A percentile compares a stretch with the other conserved stretches of the same genome.
Conservation (phyloP, 2,329 filamentous ascomycete genomes). For the Claviceps africana region DNA sequence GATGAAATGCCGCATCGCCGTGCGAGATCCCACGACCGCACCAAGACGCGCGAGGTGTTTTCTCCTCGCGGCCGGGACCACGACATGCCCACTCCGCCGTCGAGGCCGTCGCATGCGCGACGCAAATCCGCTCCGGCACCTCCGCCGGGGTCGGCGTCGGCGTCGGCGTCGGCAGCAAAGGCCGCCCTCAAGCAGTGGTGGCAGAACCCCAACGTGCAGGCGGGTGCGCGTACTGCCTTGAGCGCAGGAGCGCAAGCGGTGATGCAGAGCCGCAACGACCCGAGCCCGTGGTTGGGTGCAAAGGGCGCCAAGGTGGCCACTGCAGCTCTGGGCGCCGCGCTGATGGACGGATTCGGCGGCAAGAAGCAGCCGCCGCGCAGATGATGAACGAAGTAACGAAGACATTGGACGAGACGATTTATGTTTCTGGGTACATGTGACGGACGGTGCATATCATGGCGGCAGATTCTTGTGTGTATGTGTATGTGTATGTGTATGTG, state of each 20-base stretch:
- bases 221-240: slow-evolving; percentile 32
- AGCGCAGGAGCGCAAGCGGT: slow-evolving; percentile 34
- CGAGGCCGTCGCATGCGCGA: slow-evolving; percentile 4
- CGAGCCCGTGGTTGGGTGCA: slow-evolving; percentile 31
- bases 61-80: slow-evolving; percentile 12
- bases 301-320: slow-evolving; percentile 36
- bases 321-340: slow-evolving; percentile 33
- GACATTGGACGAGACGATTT: neutral
- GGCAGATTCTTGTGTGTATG: no score
- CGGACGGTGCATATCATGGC: no score
- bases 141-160: slow-evolving; percentile 4
- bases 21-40: slow-evolving; percentile 13
- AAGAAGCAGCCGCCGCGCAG: neutral
- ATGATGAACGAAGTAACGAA: neutral
- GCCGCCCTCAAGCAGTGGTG: slow-evolving; percentile 18
- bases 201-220: slow-evolving; percentile 24
- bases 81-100: slow-evolving; percentile 4
- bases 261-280: slow-evolving; percentile 30
- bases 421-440: no score
- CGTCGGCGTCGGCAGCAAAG: slow-evolving; percentile 11
- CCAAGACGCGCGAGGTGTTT: slow-evolving; percentile 8
- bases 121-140: slow-evolving; percentile 8
- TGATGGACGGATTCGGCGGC: slow-evolving; percentile 33
- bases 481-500: no score
- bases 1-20: slow-evolving; percentile 9